These are phyloP conservation scores for Helicocarpus griseus DNA, from an alignment of 2,329 filamentous ascomycete genomes.

Conservation along the genomic window DNA sequence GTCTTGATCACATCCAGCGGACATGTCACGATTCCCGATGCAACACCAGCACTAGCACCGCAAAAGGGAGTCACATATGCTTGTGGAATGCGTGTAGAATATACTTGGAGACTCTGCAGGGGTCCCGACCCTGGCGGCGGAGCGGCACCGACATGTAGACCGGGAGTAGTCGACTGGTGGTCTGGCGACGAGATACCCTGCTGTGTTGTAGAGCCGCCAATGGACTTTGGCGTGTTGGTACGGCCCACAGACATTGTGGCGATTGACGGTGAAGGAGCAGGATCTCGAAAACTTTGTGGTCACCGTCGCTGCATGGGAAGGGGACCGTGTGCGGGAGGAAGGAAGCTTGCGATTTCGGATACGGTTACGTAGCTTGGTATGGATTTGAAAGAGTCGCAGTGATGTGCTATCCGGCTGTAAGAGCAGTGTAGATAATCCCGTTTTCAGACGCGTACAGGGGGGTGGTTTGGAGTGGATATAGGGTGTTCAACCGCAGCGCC, in stretches of 20 bases:
- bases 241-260: conserved; percentile 37
- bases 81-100: conserved; percentile 42
- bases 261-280: conserved; percentile 25
- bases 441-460: neutral
- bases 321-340: conserved; percentile 18
- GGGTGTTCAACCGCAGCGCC: conserved; percentile 18
- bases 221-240: conserved; percentile 28
- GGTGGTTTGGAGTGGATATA: conserved; percentile 11
- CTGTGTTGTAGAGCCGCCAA: conserved; percentile 23
- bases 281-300: conserved; percentile 29
- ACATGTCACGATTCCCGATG: conserved; percentile 88
- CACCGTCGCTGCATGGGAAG: conserved; percentile 33
- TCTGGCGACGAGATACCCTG: conserved; percentile 16
- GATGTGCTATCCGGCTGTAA: neutral
- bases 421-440: neutral
- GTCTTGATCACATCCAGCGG: conserved; percentile 99
- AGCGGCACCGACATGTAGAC: conserved; percentile 19
- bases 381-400: neutral
- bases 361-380: neutral
- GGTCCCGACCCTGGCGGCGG: conserved; percentile 20
- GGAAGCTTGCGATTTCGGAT: neutral
- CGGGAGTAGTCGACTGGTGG: conserved; percentile 15
- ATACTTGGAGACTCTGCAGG: conserved; percentile 30
- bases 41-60: conserved; percentile 81
- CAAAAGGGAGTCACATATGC: conserved; percentile 67